phyloP scores from a whole-genome alignment of 2,329 filamentous ascomycete species.

The Myriosclerotinia curreyana region DNA sequence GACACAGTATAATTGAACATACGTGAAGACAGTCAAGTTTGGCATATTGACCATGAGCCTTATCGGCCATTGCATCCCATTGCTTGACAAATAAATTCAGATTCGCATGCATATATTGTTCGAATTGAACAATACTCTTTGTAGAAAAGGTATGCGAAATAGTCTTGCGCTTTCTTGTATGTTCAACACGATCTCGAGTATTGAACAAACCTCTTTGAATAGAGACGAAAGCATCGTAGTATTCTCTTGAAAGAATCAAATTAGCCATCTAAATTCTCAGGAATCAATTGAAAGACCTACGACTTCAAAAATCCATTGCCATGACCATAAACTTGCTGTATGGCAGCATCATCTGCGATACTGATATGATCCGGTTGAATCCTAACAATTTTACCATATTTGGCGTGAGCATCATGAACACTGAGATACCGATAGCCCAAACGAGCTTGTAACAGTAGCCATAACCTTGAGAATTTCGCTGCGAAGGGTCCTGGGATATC shows the following conservation, averaged over 20 bases:
- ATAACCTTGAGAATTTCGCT: conserved; percentile 71
- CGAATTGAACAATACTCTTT: conserved; percentile 78
- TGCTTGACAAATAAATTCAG: conserved; percentile 68
- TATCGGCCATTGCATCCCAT: conserved; percentile 62
- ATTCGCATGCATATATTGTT: conserved; percentile 83
- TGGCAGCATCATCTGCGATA: conserved; percentile 75
- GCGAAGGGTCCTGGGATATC: conserved; percentile 51
- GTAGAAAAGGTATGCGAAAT: conserved; percentile 82
- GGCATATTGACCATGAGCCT: conserved; percentile 47
- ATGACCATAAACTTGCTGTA: conserved; percentile 74
- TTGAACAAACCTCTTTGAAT: conserved; percentile 86
- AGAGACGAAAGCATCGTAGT: conserved; percentile 88
- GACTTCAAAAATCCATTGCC: conserved; percentile 73
- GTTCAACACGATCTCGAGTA: conserved; percentile 75
- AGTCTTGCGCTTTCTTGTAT: conserved; percentile 84
- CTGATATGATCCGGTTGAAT: conserved; percentile 84
- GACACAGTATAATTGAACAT: neutral
- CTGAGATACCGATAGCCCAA: conserved; percentile 60
- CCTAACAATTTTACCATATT: conserved; percentile 70
- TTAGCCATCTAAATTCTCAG: neutral
- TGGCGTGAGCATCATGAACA: conserved; percentile 72
- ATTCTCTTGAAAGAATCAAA: conserved; percentile 56
- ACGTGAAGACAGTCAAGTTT: conserved; percentile 66
- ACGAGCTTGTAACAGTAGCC: conserved; percentile 68
- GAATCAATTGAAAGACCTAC: conserved; percentile 40